A percentile compares a stretch with the other conserved stretches of the same genome.
These are phyloP conservation scores for Linaria vulgaris DNA, from an alignment of 257 asterid species.

Conservation along the genomic window DNA sequence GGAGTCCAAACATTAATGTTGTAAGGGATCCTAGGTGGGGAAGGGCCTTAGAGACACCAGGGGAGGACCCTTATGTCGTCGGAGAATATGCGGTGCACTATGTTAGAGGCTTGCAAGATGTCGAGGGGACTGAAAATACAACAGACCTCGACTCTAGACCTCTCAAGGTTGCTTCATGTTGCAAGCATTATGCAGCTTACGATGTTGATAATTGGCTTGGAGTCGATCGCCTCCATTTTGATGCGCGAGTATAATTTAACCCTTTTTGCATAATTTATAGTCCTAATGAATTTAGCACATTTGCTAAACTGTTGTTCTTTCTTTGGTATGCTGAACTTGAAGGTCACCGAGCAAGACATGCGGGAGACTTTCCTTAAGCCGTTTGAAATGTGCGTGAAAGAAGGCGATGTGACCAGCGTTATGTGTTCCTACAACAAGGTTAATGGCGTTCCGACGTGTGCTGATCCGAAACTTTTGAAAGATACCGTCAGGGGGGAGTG, in stretches of 20 bases:
- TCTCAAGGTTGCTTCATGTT: conserved; percentile 42
- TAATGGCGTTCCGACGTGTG: conserved; percentile 54
- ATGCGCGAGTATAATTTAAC: conserved; percentile 25
- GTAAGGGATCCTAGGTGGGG: conserved; percentile 64
- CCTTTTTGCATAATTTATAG: too few species aligned
- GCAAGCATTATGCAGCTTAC: conserved; percentile 56
- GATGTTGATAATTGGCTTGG: conserved; percentile 49
- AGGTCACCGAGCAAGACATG: conserved; percentile 42
- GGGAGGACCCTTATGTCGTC: conserved; percentile 40
- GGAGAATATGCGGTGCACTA: conserved; percentile 27
- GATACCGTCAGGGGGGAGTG: conserved; percentile 38
- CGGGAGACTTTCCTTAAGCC: conserved; percentile 45
- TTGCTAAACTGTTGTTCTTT: too few species aligned
- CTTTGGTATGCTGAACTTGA: too few species aligned
- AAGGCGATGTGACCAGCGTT: conserved; percentile 39
- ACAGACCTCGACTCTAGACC: conserved; percentile 33
- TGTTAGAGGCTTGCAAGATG: conserved; percentile 53
- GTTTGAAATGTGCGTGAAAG: conserved; percentile 45
- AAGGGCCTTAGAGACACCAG: conserved; percentile 45
- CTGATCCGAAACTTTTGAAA: conserved; percentile 36
- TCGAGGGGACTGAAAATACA: conserved; percentile 28
- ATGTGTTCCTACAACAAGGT: conserved; percentile 55
- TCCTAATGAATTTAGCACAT: too few species aligned
- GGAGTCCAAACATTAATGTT: conserved; percentile 55
- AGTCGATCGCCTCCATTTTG: conserved; percentile 30